Conservation (phyloP, 2,329 filamentous ascomycete species). For the Ophiostoma pallidulum region DNA sequence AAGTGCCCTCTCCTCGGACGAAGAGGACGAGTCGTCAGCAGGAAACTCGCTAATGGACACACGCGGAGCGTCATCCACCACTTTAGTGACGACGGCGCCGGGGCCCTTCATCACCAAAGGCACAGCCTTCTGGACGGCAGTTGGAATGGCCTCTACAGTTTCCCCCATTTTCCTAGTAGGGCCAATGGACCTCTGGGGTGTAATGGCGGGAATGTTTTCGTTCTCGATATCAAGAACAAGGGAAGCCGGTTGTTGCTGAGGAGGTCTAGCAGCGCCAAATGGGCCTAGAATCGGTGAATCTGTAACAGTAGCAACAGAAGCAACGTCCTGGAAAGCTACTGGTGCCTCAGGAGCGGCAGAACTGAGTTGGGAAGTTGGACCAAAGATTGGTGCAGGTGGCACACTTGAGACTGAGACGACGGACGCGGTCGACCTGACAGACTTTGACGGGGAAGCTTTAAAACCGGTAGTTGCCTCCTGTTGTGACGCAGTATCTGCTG, state of each 20-base stretch:
- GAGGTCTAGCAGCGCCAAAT: no score
- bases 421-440: not conserved
- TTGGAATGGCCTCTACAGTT: not conserved
- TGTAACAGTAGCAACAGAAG: not conserved
- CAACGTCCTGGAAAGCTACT: not conserved
- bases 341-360: not conserved
- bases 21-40: not conserved
- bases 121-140: not conserved
- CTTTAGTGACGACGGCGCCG: not conserved
- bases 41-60: conserved; percentile 1
- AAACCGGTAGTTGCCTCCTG: not conserved
- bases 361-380: not conserved
- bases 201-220: not conserved
- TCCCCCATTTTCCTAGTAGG: not conserved
- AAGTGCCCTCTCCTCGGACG: not conserved
- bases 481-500: not conserved
- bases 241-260: not conserved
- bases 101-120: not conserved
- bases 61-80: not conserved
- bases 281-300: not conserved
- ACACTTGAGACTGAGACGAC: not conserved
- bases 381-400: not conserved
- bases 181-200: no score
- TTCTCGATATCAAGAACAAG: not conserved
- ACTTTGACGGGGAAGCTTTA: not conserved